phyloP scores from a whole-genome alignment of 2,329 filamentous ascomycete genomes.

The Arthrocladium fulminans region DNA sequence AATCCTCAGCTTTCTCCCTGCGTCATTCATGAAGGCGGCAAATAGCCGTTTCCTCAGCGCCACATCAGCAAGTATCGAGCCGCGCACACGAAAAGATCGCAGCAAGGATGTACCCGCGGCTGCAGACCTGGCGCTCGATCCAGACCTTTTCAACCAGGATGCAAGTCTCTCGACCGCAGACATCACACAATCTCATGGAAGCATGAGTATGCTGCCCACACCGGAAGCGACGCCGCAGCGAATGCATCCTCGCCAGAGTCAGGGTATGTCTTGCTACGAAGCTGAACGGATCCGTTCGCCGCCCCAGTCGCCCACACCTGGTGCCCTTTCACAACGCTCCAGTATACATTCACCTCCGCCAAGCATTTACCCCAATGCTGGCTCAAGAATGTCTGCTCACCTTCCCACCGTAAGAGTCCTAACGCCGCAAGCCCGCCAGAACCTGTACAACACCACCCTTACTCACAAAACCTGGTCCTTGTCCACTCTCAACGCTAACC shows the following conservation, averaged over 20 bases:
- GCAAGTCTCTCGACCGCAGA: not conserved
- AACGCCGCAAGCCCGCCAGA: constrained; percentile 15
- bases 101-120: constrained; percentile 6
- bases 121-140: not conserved
- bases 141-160: not conserved
- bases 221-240: not conserved
- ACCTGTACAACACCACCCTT: constrained; percentile 66
- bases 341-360: not conserved
- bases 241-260: not conserved
- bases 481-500: constrained; percentile 83
- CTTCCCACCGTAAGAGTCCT: not conserved
- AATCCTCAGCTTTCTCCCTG: constrained; percentile 80
- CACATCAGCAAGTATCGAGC: constrained; percentile 49
- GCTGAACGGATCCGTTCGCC: constrained; percentile 8
- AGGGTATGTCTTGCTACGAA: constrained; percentile 14
- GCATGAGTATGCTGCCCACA: not conserved
- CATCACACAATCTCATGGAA: not conserved
- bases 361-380: not conserved
- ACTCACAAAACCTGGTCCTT: constrained; percentile 93
- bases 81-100: constrained; percentile 18
- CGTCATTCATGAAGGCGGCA: constrained; percentile 82
- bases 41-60: constrained; percentile 94
- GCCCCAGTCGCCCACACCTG: not conserved
- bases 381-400: not conserved
- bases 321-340: not conserved